phyloP scores from a whole-genome alignment of 2,329 filamentous ascomycete genomes.

The Penicillium sp. region DNA sequence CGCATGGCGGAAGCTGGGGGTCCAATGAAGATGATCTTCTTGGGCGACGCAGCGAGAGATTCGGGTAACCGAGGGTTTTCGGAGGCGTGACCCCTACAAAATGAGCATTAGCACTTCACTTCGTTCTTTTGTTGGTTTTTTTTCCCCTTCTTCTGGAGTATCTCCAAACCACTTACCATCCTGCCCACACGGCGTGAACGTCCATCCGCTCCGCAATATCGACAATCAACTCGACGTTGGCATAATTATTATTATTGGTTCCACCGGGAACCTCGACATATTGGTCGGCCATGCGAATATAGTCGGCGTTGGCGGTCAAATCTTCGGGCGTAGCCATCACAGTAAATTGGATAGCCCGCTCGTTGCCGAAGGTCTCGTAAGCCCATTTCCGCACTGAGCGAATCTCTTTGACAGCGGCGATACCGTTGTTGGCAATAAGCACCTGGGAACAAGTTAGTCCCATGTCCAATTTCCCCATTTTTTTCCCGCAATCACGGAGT shows the following conservation, averaged over 20 bases:
- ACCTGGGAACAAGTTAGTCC: constrained; percentile 60
- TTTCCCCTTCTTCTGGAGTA: background rate
- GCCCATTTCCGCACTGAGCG: constrained; percentile 99
- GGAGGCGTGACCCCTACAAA: constrained; percentile 83
- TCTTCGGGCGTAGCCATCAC: constrained; percentile 99
- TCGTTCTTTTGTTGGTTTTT: background rate
- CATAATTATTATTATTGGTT: constrained; percentile 99
- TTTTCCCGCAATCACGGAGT: background rate
- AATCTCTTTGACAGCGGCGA: constrained; percentile 98
- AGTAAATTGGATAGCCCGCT: constrained; percentile 97
- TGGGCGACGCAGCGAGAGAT: constrained; percentile 89
- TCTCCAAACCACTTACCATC: constrained; percentile 67
- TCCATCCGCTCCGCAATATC: constrained; percentile 98
- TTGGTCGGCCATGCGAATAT: constrained; percentile 99
- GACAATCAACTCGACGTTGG: constrained; percentile 98
- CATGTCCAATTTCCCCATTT: background rate
- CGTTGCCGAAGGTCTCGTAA: constrained; percentile 98
- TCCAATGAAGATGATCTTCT: constrained; percentile 99
- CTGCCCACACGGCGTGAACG: constrained; percentile 97
- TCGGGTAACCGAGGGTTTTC: constrained; percentile 98
- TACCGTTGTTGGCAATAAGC: constrained; percentile 99
- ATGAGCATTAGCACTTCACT: background rate
- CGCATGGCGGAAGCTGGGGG: constrained; percentile 98
- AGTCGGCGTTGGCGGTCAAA: constrained; percentile 94
- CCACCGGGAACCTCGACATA: constrained; percentile 98